phyloP scores from a whole-genome alignment of 2,329 filamentous ascomycete species.

The Mycosphaerella arachidis region DNA sequence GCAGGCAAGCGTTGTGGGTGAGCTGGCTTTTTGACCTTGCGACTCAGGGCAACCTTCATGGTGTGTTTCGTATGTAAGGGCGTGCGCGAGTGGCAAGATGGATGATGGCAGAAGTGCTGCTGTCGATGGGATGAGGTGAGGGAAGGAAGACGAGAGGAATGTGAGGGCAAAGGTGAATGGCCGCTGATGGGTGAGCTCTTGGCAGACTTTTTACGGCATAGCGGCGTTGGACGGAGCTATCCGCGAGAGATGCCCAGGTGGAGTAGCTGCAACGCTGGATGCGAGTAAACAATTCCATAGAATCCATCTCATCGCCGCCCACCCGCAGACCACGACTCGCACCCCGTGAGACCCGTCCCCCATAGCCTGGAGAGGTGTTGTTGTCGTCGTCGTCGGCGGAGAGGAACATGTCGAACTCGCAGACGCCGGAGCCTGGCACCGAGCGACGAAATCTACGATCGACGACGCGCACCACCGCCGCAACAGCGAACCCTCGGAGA shows the following conservation, averaged over 20 bases:
- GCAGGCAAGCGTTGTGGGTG: no score
- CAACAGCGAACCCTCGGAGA: conserved; percentile 43
- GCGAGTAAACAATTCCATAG: conserved; percentile 1
- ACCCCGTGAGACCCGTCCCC: no score
- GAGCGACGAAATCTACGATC: conserved; percentile 18
- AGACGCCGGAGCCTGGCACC: conserved; percentile 16
- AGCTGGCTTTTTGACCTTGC: no score
- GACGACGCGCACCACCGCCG: conserved; percentile 18
- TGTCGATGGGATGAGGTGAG: background rate
- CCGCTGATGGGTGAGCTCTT: background rate
- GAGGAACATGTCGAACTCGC: conserved; percentile 11
- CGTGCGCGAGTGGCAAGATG: no score
- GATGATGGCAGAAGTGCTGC: no score
- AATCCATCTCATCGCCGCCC: background rate
- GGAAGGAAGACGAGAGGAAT: background rate
- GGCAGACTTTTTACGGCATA: background rate
- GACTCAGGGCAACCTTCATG: no score
- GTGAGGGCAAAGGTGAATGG: background rate
- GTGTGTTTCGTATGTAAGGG: no score
- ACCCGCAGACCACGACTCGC: background rate
- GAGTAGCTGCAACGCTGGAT: background rate
- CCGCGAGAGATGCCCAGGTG: background rate
- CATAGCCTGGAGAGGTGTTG: background rate
- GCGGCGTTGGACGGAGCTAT: background rate
- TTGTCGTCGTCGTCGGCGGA: no score